Conservation (phyloP, 306 rosid genomes). For the Pueraria montana region DNA sequence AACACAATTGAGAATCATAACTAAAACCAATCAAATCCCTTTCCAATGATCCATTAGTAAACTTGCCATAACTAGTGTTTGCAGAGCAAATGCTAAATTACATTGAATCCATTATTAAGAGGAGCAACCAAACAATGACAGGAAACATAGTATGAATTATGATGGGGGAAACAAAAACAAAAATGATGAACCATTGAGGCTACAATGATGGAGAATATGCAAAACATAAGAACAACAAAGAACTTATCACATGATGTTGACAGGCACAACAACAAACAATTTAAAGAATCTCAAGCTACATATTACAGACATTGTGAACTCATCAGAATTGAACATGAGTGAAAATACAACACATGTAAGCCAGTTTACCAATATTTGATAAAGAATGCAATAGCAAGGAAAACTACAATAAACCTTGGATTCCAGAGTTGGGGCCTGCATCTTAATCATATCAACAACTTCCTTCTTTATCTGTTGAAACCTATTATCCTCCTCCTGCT, state of each 20-base stretch:
- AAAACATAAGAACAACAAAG: conserved; percentile 30
- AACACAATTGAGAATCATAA: conserved; percentile 25
- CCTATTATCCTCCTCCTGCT: conserved; percentile 89
- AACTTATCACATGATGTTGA: conserved; percentile 24
- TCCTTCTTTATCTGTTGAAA: conserved; percentile 92
- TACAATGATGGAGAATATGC: conserved; percentile 27
- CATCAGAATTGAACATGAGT: conserved; percentile 21
- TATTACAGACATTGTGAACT: conserved; percentile 20
- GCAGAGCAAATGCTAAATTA: conserved; percentile 31
- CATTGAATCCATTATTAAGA: conserved; percentile 28
- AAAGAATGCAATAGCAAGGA: conserved; percentile 20
- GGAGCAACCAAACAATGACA: conserved; percentile 17
- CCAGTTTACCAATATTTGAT: conserved; percentile 27
- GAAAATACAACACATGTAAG: conserved; percentile 27
- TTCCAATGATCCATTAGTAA: conserved; percentile 36
- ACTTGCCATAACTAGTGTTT: conserved; percentile 34
- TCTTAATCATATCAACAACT: conserved; percentile 85
- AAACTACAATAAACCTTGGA: conserved; percentile 66
- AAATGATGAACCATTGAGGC: conserved; percentile 40
- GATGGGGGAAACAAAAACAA: conserved; percentile 31
- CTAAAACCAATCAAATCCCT: conserved; percentile 34
- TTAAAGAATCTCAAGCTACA: not conserved
- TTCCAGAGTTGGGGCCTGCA: conserved; percentile 66
- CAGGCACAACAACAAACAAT: conserved; percentile 24
- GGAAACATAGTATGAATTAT: conserved; percentile 21